Evolutionary conservation across 768 basidiomycete species (phyloP).

Genomic region (Auriscalpium microsporum): DNA sequence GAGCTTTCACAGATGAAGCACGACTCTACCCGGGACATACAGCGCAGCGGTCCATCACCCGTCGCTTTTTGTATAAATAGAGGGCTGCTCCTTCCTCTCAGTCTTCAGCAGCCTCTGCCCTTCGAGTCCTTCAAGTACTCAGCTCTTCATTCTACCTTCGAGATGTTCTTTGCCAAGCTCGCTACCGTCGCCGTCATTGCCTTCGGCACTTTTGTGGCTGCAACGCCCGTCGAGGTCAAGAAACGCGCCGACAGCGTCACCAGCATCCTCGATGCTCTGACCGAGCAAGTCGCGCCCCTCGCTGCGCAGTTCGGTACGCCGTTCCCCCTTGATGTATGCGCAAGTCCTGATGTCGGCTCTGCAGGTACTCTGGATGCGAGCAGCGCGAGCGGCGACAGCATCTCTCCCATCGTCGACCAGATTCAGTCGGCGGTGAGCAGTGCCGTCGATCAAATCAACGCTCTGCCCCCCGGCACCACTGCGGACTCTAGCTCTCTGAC

Average conservation of each 20-base stretch:
- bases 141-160: neutral
- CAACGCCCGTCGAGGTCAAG: neutral
- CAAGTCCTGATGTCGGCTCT: neutral
- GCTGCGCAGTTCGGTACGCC: neutral
- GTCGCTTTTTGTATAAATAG: no score
- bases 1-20: no score
- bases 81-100: no score
- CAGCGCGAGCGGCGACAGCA: neutral
- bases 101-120: no score
- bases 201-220: constrained; percentile 3
- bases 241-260: neutral
- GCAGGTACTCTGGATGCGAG: neutral
- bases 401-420: neutral
- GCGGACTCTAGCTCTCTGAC: neutral
- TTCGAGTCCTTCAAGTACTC: neutral
- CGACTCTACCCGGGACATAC: no score
- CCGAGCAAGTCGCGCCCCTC: neutral
- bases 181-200: constrained; percentile 1
- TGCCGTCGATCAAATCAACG: neutral
- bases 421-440: neutral
- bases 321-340: neutral
- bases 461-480: neutral
- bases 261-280: neutral
- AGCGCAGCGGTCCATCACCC: no score
- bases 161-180: constrained; percentile 2